Base-by-base conservation (phyloP, 2,329 filamentous ascomycete species). In the Phaeosphaeria sp. region DNA sequence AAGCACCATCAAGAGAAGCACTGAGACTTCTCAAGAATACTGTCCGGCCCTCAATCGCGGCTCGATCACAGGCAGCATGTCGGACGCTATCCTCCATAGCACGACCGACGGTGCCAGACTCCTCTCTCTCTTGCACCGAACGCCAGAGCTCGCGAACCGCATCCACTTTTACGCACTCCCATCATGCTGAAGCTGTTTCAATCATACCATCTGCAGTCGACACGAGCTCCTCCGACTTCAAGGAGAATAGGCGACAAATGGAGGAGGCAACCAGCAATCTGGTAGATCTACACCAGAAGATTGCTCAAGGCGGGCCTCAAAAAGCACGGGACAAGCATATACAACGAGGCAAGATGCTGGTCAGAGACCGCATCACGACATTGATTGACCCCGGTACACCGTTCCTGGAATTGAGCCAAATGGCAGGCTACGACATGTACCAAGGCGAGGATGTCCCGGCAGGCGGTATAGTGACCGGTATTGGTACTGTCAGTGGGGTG, bases 331-430 rank as follows among this genome's bases (percentile, higher is more conserved):
- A 94, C 63, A 97, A 97, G 81, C 94, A 98, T 74, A 79, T 96
- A 21, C 87, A 89, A 33, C 84, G 93, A 67, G 91, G 92, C 63
- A 98, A 98, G 84, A 97, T 98, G 93, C 84, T 99, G 55, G 92
- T 93, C 2, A 83, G 95, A 64, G 94, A 98, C 77, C 89, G 94
- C 33, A 87, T 99, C 53, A 90, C 92, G 0, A 90, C 92, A 4
- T 81, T 99, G 63, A 85, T 97, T 62, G 94, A 99, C 73, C 90
- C 92, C 0, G 93, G 93, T 4, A 94, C 92, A 1, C 90, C 90
- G 0, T 98, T 99, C 73, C 79, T 99, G 60, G 94, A 99, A 79
- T 83, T 99, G n/a, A 96, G 92, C 18, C 87, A 93, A n/a, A 83
- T 98, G 69, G 94, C 94, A 0, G 94, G 91, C 17, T 85, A 97